phyloP scores from a whole-genome alignment of 164 flowering plant genomes.

The Cinnamomum chago region DNA sequence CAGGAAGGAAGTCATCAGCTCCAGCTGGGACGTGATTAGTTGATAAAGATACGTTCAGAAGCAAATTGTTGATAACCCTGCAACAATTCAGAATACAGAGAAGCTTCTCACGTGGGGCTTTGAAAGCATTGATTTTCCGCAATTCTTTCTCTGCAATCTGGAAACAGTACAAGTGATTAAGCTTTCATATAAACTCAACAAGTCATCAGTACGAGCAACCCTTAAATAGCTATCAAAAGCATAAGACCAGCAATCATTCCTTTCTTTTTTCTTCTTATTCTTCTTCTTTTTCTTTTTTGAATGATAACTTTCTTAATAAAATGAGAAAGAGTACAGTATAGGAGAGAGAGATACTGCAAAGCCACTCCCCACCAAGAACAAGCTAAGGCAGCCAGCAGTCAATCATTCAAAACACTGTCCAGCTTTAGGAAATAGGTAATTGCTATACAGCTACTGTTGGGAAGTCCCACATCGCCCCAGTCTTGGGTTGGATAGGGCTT shows the following conservation, averaged over 20 bases:
- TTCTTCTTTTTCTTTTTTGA: too few species aligned
- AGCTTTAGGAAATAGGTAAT: too few species aligned
- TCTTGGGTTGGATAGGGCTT: too few species aligned
- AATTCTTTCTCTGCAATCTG: conserved; percentile 59
- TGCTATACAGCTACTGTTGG: too few species aligned
- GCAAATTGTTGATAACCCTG: conserved; percentile 53
- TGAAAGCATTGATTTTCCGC: conserved; percentile 43
- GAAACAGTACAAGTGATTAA: background rate
- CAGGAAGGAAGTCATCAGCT: conserved; percentile 60
- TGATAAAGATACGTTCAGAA: conserved; percentile 40
- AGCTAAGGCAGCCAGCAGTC: too few species aligned
- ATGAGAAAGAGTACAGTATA: background rate
- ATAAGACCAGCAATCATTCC: background rate
- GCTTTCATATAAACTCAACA: too few species aligned
- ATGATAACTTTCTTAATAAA: background rate
- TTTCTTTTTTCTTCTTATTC: background rate
- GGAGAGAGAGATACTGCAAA: background rate
- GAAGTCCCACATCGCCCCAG: too few species aligned
- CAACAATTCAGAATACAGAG: conserved; percentile 48
- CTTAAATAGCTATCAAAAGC: background rate
- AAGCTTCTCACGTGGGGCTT: conserved; percentile 56
- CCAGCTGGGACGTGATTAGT: conserved; percentile 35
- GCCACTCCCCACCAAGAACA: background rate
- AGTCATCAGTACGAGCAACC: background rate
- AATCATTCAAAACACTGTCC: too few species aligned